A percentile compares a stretch with the other conserved stretches of the same genome.
These are phyloP conservation scores for Dryadomyces sulphureus DNA, from an alignment of 2,329 filamentous ascomycete species.

Conservation along the genomic window DNA sequence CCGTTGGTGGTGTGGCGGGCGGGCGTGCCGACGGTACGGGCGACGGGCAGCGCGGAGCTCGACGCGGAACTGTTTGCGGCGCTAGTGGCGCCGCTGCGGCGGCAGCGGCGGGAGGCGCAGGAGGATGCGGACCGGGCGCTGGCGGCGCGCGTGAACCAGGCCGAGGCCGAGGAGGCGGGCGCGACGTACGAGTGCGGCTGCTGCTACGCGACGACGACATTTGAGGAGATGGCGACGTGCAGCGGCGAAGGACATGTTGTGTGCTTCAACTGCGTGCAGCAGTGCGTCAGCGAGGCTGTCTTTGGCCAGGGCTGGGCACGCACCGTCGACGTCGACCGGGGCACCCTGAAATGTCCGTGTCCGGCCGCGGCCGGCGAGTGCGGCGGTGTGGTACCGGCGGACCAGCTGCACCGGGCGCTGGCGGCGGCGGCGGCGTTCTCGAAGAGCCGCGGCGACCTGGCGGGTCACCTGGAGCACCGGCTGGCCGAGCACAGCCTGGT, in stretches of 20 bases:
- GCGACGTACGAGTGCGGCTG: conserved; percentile 59
- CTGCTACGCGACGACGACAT: conserved; percentile 56
- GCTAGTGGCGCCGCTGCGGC: conserved; percentile 39
- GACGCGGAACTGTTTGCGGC: conserved; percentile 45
- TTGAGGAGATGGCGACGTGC: conserved; percentile 65
- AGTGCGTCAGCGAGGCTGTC: conserved; percentile 70
- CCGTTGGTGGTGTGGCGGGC: conserved; percentile 48
- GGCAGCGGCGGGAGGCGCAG: conserved; percentile 24
- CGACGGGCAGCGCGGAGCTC: conserved; percentile 50
- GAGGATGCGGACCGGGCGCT: conserved; percentile 37
- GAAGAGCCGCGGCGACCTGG: conserved; percentile 47
- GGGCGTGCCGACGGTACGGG: conserved; percentile 44
- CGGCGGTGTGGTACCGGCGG: conserved; percentile 52
- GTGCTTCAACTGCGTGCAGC: conserved; percentile 70
- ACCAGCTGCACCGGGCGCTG: conserved; percentile 60
- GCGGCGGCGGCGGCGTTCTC: not conserved
- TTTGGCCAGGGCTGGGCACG: conserved; percentile 88
- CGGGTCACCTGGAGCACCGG: conserved; percentile 64
- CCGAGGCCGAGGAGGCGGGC: conserved; percentile 42
- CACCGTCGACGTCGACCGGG: conserved; percentile 56
- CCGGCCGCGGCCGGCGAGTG: conserved; percentile 63
- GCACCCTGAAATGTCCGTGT: conserved; percentile 76
- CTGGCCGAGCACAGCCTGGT: conserved; percentile 63
- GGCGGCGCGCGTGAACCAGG: conserved; percentile 38
- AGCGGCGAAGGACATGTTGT: conserved; percentile 46